Percentiles rank a stretch among this genome's conserved stretches.
Conservation (phyloP, 139 green algal genomes). For the Yamagishiella unicocca region DNA sequence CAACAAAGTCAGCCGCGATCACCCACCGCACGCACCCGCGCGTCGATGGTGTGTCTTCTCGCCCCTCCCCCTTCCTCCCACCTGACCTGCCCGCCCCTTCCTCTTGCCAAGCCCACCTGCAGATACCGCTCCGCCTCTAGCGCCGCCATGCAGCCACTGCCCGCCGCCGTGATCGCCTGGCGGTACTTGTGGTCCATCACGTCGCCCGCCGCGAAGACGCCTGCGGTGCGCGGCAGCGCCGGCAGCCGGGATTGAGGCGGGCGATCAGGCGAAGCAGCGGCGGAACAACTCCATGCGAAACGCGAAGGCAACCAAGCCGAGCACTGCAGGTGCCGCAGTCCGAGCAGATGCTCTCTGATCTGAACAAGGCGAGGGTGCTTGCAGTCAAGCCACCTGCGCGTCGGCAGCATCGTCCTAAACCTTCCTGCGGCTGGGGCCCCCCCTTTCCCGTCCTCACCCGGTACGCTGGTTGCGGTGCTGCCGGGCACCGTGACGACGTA, state of each 20-base stretch:
- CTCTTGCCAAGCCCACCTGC: slow-evolving; percentile 32
- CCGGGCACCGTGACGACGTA: slow-evolving; percentile 74
- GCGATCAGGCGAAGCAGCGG: too few relatives aligned
- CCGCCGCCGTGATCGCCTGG: slow-evolving; percentile 80
- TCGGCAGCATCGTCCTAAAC: too few relatives aligned
- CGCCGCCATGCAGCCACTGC: slow-evolving; percentile 81
- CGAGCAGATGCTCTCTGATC: too few relatives aligned
- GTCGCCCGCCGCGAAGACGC: slow-evolving; percentile 78
- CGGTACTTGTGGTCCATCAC: slow-evolving; percentile 76
- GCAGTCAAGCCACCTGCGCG: too few relatives aligned
- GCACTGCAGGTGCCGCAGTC: too few relatives aligned
- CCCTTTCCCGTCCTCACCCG: slow-evolving; percentile 7
- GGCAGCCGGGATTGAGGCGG: neutral
- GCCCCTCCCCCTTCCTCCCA: neutral
- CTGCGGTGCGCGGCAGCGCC: too few relatives aligned
- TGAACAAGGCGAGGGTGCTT: too few relatives aligned
- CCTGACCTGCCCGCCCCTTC: neutral
- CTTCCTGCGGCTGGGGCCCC: too few relatives aligned
- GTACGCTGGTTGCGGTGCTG: slow-evolving; percentile 70
- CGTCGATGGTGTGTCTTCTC: neutral
- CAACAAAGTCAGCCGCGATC: too few relatives aligned
- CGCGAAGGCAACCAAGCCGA: too few relatives aligned
- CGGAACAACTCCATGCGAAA: too few relatives aligned
- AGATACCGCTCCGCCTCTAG: slow-evolving; percentile 82
- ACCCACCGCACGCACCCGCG: too few relatives aligned